A percentile compares a stretch with the other conserved stretches of the same genome.
These are phyloP conservation scores for Nothophytophthora sp. DNA, from an alignment of 352 stramenopile species.

Conservation along the genomic window DNA sequence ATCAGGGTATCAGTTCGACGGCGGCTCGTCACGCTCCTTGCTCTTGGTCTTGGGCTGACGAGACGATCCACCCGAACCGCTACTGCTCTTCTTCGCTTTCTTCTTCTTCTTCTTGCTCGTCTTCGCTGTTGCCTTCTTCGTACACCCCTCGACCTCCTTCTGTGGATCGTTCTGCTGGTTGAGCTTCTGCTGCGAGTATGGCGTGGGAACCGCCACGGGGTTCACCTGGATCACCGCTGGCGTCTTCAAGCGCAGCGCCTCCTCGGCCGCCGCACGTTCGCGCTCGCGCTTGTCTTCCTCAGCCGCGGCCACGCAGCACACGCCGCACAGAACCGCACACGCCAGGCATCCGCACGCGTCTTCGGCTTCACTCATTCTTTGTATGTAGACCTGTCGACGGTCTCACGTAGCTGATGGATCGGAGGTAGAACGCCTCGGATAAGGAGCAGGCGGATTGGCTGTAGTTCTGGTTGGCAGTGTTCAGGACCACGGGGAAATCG, in stretches of 20 bases:
- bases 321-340: conserved; percentile 70
- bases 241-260: conserved; percentile 46
- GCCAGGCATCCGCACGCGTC: conserved; percentile 75
- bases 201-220: conserved; percentile 57
- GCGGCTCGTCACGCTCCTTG: conserved; percentile 5
- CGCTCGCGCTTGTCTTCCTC: conserved; percentile 84
- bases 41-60: conserved; percentile 20
- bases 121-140: conserved; percentile 4
- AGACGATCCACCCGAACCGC: not conserved
- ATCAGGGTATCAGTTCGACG: conserved; percentile 3
- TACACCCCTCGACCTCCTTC: not conserved
- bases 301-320: conserved; percentile 75
- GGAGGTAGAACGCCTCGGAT: too few species aligned
- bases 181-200: conserved; percentile 18
- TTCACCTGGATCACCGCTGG: conserved; percentile 58
- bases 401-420: conserved; percentile 6
- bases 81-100: conserved; percentile 17
- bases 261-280: conserved; percentile 44
- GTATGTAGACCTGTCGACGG: not conserved
- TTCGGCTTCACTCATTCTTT: conserved; percentile 76
- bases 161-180: conserved; percentile 17
- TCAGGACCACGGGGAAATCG: too few species aligned
- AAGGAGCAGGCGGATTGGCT: too few species aligned
- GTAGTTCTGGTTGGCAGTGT: too few species aligned
- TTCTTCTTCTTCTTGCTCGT: conserved; percentile 18